Conservation (phyloP, 129 eudicot genomes). For the Lactuca saligna region DNA sequence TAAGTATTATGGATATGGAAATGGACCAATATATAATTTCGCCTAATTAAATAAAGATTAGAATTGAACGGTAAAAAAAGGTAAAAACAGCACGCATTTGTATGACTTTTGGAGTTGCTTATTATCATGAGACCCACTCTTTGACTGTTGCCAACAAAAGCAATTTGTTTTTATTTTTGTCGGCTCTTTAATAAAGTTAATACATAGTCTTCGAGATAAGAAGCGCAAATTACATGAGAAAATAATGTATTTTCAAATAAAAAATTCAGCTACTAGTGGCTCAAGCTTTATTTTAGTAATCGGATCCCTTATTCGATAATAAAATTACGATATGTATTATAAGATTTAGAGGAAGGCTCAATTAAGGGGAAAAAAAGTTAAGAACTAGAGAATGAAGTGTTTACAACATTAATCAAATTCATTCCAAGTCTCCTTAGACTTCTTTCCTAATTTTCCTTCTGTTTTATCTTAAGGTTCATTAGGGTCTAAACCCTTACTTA, state of each 20-base stretch:
- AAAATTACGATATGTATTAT: too few species aligned
- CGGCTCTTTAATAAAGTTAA: constrained; percentile 17
- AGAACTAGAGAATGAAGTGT: too few species aligned
- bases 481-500: too few species aligned
- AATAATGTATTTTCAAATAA: not conserved
- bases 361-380: too few species aligned
- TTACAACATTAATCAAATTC: too few species aligned
- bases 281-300: not conserved
- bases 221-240: not conserved
- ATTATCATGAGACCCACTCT: constrained; percentile 14
- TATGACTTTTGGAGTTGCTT: constrained; percentile 15
- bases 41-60: not conserved
- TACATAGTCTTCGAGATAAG: not conserved
- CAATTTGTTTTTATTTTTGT: not conserved
- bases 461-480: too few species aligned
- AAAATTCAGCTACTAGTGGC: not conserved
- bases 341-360: too few species aligned
- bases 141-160: constrained; percentile 12
- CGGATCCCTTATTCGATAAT: not conserved
- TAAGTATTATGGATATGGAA: too few species aligned
- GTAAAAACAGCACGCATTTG: not conserved
- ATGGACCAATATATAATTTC: not conserved
- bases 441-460: too few species aligned
- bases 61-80: not conserved
- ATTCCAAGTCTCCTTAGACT: too few species aligned